A percentile compares a stretch with the other conserved stretches of the same genome.
Evolutionary conservation across 78 protist genomes (phyloP).

Genomic region (Dictyostelium capitatum): DNA sequence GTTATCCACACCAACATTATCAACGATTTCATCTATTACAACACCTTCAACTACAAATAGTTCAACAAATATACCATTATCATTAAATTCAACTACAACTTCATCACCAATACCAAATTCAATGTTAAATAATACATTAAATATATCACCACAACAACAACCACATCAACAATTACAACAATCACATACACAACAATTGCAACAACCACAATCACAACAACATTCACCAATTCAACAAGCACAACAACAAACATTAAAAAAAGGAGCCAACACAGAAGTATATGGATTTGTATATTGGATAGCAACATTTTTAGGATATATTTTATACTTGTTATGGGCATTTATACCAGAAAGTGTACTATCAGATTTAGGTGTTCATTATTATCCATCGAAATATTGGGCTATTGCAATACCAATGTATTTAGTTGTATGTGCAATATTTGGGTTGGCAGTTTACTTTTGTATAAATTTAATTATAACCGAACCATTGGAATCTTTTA

Average conservation of each 20-base stretch:
- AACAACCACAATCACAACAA: slow-evolving; percentile 6
- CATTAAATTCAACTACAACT: slow-evolving; percentile 11
- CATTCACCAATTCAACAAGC: not conserved
- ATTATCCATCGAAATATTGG: slow-evolving; percentile 79
- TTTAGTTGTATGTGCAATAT: slow-evolving; percentile 36
- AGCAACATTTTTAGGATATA: slow-evolving; percentile 67
- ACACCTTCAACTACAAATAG: not conserved
- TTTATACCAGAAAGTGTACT: slow-evolving; percentile 62
- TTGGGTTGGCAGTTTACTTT: slow-evolving; percentile 56
- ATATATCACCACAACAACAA: slow-evolving; percentile 15
- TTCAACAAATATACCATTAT: not conserved
- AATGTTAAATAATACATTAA: too few relatives aligned
- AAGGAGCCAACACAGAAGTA: slow-evolving; percentile 75
- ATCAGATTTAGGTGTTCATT: slow-evolving; percentile 55
- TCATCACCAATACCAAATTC: not conserved
- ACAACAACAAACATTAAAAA: not conserved
- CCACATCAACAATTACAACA: not conserved
- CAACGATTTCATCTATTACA: slow-evolving; percentile 1
- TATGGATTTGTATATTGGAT: slow-evolving; percentile 85
- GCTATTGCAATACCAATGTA: slow-evolving; percentile 78
- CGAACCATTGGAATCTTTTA: slow-evolving; percentile 70
- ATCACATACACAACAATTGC: not conserved
- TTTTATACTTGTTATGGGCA: slow-evolving; percentile 74
- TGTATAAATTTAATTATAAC: slow-evolving; percentile 66
- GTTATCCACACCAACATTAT: not conserved